Evolutionary conservation across 805 yeast genomes (phyloP).

Genomic region (Scheffersomyces coipomensis): DNA sequence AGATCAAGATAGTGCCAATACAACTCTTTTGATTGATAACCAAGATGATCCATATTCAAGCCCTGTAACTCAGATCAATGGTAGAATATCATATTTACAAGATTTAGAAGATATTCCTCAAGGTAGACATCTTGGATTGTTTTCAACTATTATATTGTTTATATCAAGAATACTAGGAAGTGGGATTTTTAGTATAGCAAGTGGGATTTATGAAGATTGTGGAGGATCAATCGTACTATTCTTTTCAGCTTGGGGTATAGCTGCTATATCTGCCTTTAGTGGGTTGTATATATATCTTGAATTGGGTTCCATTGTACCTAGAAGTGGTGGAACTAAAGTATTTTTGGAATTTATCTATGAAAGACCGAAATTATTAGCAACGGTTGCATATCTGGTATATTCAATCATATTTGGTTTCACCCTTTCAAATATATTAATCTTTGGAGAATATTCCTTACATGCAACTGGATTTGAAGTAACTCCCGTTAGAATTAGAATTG

Average conservation of each 20-base stretch:
- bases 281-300: constrained; percentile 69
- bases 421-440: constrained; percentile 54
- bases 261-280: constrained; percentile 61
- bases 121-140: constrained; percentile 72
- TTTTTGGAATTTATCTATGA: constrained; percentile 67
- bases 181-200: constrained; percentile 74
- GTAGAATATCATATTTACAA: constrained; percentile 20
- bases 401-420: constrained; percentile 56
- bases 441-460: constrained; percentile 58
- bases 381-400: constrained; percentile 49
- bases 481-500: constrained; percentile 30
- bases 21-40: background rate
- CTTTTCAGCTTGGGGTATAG: constrained; percentile 60
- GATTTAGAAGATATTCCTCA: constrained; percentile 59
- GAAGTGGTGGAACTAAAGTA: constrained; percentile 75
- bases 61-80: constrained; percentile 7
- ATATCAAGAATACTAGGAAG: constrained; percentile 74
- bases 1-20: background rate
- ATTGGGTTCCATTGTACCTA: constrained; percentile 66
- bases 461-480: constrained; percentile 42
- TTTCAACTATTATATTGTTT: constrained; percentile 61
- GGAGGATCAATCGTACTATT: constrained; percentile 67
- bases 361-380: constrained; percentile 54
- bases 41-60: constrained; percentile 2
- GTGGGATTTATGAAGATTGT: constrained; percentile 61